Evolutionary conservation across 2,329 filamentous ascomycete species (phyloP).

Genomic region (Ampelomyces quisqualis): DNA sequence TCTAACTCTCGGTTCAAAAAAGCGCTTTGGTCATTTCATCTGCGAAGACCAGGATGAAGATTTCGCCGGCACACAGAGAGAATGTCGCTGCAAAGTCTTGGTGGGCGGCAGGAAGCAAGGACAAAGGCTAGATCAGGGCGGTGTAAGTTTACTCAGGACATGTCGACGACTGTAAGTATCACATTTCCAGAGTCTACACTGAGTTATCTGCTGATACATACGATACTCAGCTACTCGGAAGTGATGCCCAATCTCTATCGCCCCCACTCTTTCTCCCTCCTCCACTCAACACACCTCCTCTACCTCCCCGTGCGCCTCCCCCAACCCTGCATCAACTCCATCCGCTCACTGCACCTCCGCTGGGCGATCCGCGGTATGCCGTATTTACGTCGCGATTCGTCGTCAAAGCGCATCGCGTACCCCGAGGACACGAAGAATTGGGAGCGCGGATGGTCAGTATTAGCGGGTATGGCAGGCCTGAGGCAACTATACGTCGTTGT

Average conservation of each 20-base stretch:
- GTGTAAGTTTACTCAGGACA: conserved; percentile 19
- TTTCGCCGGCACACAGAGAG: too few relatives aligned
- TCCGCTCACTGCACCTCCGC: conserved; percentile 33
- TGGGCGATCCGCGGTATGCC: conserved; percentile 40
- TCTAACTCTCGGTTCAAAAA: conserved; percentile 33
- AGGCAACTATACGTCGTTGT: conserved; percentile 30
- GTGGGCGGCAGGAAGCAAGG: conserved; percentile 29
- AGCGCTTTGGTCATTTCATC: conserved; percentile 36
- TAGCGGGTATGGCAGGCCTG: conserved; percentile 31
- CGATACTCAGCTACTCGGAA: conserved; percentile 42
- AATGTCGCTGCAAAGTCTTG: conserved; percentile 34
- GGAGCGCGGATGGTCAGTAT: conserved; percentile 31
- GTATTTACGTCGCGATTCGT: conserved; percentile 29
- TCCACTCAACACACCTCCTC: conserved; percentile 38
- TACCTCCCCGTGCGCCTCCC: conserved; percentile 34
- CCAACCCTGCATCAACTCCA: conserved; percentile 26
- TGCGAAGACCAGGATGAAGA: conserved; percentile 22
- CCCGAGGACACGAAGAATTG: conserved; percentile 41
- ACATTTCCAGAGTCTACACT: too few relatives aligned
- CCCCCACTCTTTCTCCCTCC: conserved; percentile 35
- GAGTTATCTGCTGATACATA: too few relatives aligned
- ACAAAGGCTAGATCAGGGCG: conserved; percentile 11
- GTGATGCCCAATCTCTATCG: conserved; percentile 33
- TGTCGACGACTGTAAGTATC: conserved; percentile 35
- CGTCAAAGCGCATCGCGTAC: conserved; percentile 27